These are phyloP conservation scores for Chrysoporthe austroafricana DNA, from an alignment of 2,329 filamentous ascomycete genomes.

Conservation along the genomic window DNA sequence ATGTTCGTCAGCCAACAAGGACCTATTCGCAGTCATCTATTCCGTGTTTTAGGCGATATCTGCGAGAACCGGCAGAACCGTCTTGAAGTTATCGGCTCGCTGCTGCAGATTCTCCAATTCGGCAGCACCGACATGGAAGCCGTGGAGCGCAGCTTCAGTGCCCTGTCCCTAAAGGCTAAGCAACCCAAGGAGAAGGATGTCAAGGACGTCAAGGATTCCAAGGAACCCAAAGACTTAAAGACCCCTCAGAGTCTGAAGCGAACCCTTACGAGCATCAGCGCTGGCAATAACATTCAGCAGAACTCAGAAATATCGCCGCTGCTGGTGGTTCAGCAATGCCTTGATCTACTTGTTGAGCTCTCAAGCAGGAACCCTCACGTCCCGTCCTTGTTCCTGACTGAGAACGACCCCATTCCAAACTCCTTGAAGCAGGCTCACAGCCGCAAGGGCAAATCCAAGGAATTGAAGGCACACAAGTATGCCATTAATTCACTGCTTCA, in stretches of 20 bases:
- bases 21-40: conserved; percentile 81
- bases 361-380: conserved; percentile 85
- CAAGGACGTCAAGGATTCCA: conserved; percentile 70
- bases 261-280: conserved; percentile 63
- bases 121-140: conserved; percentile 91
- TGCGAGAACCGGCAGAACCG: conserved; percentile 97
- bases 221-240: conserved; percentile 64
- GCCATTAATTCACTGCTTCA: conserved; percentile 89
- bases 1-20: conserved; percentile 97
- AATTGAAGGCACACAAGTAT: conserved; percentile 81
- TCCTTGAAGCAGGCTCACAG: conserved; percentile 76
- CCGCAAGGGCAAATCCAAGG: conserved; percentile 87
- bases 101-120: conserved; percentile 93
- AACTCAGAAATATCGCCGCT: conserved; percentile 91
- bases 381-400: conserved; percentile 88
- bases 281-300: conserved; percentile 53
- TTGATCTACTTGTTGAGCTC: conserved; percentile 82
- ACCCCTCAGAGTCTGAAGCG: conserved; percentile 83
- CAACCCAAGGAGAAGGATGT: conserved; percentile 71
- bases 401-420: conserved; percentile 78
- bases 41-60: conserved; percentile 85
- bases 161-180: conserved; percentile 88
- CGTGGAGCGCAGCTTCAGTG: conserved; percentile 92
- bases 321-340: conserved; percentile 93
- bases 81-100: conserved; percentile 87